Conservation (phyloP, 805 yeast species). For the Alloascoidea hylecoeti region DNA sequence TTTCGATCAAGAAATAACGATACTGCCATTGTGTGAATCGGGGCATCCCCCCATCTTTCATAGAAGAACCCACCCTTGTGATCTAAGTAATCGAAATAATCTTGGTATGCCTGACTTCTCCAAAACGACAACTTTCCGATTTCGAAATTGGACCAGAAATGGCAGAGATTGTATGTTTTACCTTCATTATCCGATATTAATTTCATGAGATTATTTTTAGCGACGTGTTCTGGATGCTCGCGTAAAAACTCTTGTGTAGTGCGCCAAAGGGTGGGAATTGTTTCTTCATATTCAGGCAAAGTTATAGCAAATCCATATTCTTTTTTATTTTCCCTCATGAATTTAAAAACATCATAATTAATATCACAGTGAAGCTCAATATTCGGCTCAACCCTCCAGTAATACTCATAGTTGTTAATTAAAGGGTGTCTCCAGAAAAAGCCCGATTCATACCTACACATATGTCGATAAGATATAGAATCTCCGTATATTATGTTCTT, state of each 20-base stretch:
- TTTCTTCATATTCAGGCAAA: conserved; percentile 56
- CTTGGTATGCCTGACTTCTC: conserved; percentile 36
- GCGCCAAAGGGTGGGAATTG: conserved; percentile 69
- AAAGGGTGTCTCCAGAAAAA: conserved; percentile 73
- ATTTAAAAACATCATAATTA: conserved; percentile 66
- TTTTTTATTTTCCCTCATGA: conserved; percentile 65
- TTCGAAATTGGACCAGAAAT: conserved; percentile 72
- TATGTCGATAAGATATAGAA: conserved; percentile 64
- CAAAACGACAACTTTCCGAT: conserved; percentile 45
- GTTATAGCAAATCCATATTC: conserved; percentile 70
- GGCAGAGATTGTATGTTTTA: conserved; percentile 62
- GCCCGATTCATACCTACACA: conserved; percentile 89
- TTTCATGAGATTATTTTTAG: conserved; percentile 48
- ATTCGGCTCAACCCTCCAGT: conserved; percentile 93
- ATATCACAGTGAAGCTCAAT: conserved; percentile 71
- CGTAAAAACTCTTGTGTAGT: conserved; percentile 47
- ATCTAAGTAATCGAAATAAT: conserved; percentile 43
- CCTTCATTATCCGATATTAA: conserved; percentile 49
- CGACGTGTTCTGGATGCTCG: conserved; percentile 44
- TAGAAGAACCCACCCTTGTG: conserved; percentile 54
- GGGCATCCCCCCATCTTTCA: conserved; percentile 75
- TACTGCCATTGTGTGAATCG: conserved; percentile 54
- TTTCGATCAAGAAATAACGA: conserved; percentile 35
- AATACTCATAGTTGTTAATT: conserved; percentile 68
- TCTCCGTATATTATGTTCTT: conserved; percentile 48